phyloP scores from a whole-genome alignment of 306 rosid genomes.

The Canavalia ensiformis region DNA sequence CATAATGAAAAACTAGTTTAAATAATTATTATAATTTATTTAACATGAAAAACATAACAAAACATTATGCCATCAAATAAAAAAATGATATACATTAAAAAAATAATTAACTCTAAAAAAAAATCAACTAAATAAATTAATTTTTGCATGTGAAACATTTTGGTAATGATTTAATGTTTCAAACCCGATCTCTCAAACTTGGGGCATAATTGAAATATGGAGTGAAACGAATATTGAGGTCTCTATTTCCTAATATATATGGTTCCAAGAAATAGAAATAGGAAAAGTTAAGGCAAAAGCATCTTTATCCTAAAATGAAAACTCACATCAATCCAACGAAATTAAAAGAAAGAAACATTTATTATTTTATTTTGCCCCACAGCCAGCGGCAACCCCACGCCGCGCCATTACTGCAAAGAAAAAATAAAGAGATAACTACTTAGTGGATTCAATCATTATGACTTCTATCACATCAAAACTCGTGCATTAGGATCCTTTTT shows the following conservation, averaged over 20 bases:
- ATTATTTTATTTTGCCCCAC: not conserved
- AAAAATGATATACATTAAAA: no score
- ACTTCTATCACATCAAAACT: slow-evolving; percentile 46
- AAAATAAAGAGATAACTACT: slow-evolving; percentile 15
- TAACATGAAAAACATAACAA: no score
- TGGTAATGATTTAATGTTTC: no score
- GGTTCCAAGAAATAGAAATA: not conserved
- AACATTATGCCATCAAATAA: no score
- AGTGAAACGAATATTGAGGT: no score
- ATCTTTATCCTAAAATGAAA: slow-evolving; percentile 1
- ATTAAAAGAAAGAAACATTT: not conserved
- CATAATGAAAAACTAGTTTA: no score
- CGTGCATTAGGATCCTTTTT: not conserved
- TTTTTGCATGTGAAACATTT: no score
- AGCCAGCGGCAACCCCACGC: slow-evolving; percentile 49
- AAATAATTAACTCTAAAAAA: no score
- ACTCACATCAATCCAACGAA: not conserved
- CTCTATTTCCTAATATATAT: not conserved
- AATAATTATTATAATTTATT: no score
- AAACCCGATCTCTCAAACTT: no score
- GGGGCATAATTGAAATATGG: no score
- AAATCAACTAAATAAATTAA: no score
- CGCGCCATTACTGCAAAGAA: slow-evolving; percentile 43
- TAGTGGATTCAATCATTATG: slow-evolving; percentile 49
- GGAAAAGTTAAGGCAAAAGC: not conserved